Evolutionary conservation across 805 yeast genomes (phyloP), one percentile per base, ranked within the genome.

Genomic region (Danielozyma ontarioensis): DNA sequence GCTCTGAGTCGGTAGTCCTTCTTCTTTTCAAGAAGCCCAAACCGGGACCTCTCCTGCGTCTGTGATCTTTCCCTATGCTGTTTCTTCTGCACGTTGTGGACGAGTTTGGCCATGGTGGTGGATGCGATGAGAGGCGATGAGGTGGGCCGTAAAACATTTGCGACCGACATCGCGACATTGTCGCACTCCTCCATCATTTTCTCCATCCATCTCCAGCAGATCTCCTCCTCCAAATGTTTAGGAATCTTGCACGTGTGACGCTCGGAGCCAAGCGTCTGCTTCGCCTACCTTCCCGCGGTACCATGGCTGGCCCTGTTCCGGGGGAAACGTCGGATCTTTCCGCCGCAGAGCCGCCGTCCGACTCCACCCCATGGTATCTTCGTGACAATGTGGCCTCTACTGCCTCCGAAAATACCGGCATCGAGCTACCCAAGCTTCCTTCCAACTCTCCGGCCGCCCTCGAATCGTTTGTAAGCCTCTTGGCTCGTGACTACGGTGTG

Each of bases 21-120:
- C 28, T 55, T 50, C 73, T 93, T 93, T 62, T 93, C 98, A 28
- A 93, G 70, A 23, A 89, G 76, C 27, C 98, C 98, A 59, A 72
- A 78, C 53, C 74, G 74, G 47, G 76, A 66, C 37, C 98, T 72
- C 28, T 74, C 79, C 29, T 67, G 69, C 1, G 90, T 83, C 61
- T 93, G 98, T 4, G 96, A 75, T 50, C 98, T 77, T 65, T 93
- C 98, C 37, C 88, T 70, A 53, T 93, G 98, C 67, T 93, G 97
- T 53, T 87, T 93, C 68, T 94, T 93, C 59, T 90, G 97, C 8
- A 90, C 80, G 52, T 87, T 84, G 57, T 89, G 97, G 10, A 83
- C 90, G 22, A 83, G 63, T 44, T 81, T 83, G 23, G 83, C 83
- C 94, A 85, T 85, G 27, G 15, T 37, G 19, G 4, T 5, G 13